Base-by-base conservation (phyloP, 164 flowering plant genomes). In the Umbellularia californica region DNA sequence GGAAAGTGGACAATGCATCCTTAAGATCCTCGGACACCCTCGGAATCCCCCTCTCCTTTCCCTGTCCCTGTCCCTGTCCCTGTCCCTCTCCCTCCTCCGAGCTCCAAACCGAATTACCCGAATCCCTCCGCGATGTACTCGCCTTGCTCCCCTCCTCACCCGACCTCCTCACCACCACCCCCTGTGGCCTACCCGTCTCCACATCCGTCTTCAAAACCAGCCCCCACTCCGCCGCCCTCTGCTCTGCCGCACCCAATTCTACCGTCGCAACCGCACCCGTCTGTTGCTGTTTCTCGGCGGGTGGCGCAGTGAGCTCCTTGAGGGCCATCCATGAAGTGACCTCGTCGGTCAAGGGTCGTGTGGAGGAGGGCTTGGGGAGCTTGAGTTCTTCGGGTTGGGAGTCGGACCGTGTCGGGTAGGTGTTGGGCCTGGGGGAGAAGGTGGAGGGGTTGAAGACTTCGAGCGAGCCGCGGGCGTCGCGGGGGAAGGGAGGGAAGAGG, bases 181-280 rank as follows among this genome's bases (percentile, higher is more conserved):
- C 97, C 69, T 90, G 95, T 11, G 88, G 91, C 82, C 84, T 93
- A 22, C 99, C 99, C 0, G 98, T 93, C 72, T 90, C 95, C 1
- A 68, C 81, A 72, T 95, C 92, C 0, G 99, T 92, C 74, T 87
- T 90, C 77, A 95, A 83, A 15, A 93, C 90, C 58, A 95, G 72
- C 1, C 99, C 99, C 99, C 99, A 95, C 81, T 95, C 99, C 1
- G 99, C 98, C 14, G 98, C 98, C 74, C 99, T 79, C 80, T 90
- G 84, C 24, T 88, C 90, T 1, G 93, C 97, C 9, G 78, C 77
- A 6, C 83, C 90, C 5, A 66, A 77, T 72, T 83, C 93, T 2
- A 80, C 84, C 0, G 80, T 41, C 35, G 77, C 24, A 3, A 5
- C 25, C 9, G 24, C 70, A 25, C 19, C 25, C 62, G 58, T 51